phyloP scores from a whole-genome alignment of 1,284 basidiomycete species.

The Irpex rosettiformis region DNA sequence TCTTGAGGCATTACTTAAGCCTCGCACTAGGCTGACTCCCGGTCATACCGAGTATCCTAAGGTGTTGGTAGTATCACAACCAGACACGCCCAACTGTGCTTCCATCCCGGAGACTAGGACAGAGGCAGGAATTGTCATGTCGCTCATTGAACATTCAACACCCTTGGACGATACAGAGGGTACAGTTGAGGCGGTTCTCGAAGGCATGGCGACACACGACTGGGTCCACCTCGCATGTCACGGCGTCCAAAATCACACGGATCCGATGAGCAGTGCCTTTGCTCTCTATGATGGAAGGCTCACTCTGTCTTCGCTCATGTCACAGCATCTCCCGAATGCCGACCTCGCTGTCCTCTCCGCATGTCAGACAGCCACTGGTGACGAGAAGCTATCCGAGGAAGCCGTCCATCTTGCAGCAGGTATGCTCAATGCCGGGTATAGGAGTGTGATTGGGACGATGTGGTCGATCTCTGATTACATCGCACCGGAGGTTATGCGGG shows the following conservation, averaged over 20 bases:
- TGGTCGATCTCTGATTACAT: background rate
- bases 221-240: slow-evolving; percentile 23
- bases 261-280: slow-evolving; percentile 16
- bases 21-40: background rate
- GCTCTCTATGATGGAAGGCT: slow-evolving; percentile 15
- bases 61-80: background rate
- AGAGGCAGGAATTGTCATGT: background rate
- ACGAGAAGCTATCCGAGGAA: background rate
- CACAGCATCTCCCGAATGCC: background rate
- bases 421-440: background rate
- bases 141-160: background rate
- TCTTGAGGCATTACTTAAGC: background rate
- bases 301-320: slow-evolving; percentile 13
- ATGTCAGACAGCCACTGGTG: background rate
- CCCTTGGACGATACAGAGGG: background rate
- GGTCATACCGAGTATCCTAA: background rate
- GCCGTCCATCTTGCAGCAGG: background rate
- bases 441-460: background rate
- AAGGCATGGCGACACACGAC: slow-evolving; percentile 7
- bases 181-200: slow-evolving; percentile 4
- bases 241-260: slow-evolving; percentile 13
- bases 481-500: background rate
- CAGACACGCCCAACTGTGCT: background rate
- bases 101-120: background rate
- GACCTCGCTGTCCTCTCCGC: background rate